These are phyloP conservation scores for Globisporangium cylindrosporum DNA, from an alignment of 352 stramenopile genomes.

Conservation along the genomic window DNA sequence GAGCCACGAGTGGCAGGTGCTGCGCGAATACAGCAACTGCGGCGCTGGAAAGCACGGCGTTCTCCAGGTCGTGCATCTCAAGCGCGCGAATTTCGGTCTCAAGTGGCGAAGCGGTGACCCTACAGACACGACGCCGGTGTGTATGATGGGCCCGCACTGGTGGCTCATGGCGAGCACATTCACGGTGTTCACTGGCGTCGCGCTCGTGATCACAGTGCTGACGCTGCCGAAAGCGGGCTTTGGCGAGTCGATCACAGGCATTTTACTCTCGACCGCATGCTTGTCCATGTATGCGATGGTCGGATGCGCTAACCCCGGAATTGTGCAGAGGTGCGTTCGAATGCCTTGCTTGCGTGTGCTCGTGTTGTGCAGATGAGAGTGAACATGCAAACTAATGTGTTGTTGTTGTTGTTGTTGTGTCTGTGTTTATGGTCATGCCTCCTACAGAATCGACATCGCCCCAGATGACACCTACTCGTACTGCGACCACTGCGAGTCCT, in stretches of 20 bases:
- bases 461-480: constrained; percentile 66
- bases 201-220: constrained; percentile 43
- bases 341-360: neutral
- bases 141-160: constrained; percentile 77
- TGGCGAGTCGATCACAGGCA: constrained; percentile 41
- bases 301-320: constrained; percentile 68
- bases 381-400: neutral
- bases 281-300: constrained; percentile 72
- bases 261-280: constrained; percentile 57
- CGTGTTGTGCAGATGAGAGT: neutral
- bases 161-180: constrained; percentile 69
- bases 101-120: constrained; percentile 27
- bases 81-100: constrained; percentile 51
- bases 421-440: neutral
- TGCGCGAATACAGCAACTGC: constrained; percentile 9
- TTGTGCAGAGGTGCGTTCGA: constrained; percentile 43
- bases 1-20: constrained; percentile 19
- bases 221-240: constrained; percentile 41
- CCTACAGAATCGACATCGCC: constrained; percentile 21
- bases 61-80: constrained; percentile 56
- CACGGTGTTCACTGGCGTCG: constrained; percentile 42
- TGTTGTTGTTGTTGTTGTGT: constrained; percentile 7
- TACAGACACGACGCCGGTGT: constrained; percentile 27
- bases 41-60: constrained; percentile 5
- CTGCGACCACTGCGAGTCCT: constrained; percentile 79